Evolutionary conservation across 345 rosid species (phyloP), one percentile per base, ranked within the genome.

Genomic region (Linum trigynum): DNA sequence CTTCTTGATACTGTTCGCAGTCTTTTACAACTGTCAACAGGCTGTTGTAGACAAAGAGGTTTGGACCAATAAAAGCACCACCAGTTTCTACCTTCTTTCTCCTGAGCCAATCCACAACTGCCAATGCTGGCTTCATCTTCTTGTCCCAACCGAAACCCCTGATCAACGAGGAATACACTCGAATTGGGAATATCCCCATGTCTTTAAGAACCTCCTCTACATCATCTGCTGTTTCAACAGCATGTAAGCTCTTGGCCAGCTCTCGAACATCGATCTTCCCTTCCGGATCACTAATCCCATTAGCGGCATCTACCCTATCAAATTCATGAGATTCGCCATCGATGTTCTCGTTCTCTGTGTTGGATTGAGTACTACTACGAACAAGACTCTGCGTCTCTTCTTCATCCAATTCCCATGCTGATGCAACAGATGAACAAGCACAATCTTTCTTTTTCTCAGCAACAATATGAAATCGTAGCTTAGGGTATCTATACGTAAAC

Each of bases 91-190:
- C 82, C 78, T 85, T 83, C 83, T 82, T 88, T 76, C 75, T 82
- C 80, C 83, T 84, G 57, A 94, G 92, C 96, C 97, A 94, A 63
- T 80, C 83, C 63, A 90, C 85, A 59, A 94, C 80, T 1, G 96
- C 92, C 65, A 88, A 45, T 1, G 97, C 91, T 69, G 86, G 78
- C 39, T 78, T 74, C 69, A 88, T 61, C 70, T 66, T 69, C 72
- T 80, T 86, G 57, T 84, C 91, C 74, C 80, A 81, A 15, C 96
- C 99, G 51, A 86, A 81, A 60, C 85, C 86, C 66, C 71, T 84
- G 51, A 94, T 86, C 82, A 90, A 79, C 64, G 86, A 75, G 15
- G 83, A 80, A 71, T 76, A 83, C 5, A 86, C 95, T 72, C 80
- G 84, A 41, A 81, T 83, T 45, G 97, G 95, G 71, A 90, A 68